Evolutionary conservation across 75 land plant species (phyloP), one percentile per base, ranked within the genome.

Genomic region (Selaginella moellendorffii): DNA sequence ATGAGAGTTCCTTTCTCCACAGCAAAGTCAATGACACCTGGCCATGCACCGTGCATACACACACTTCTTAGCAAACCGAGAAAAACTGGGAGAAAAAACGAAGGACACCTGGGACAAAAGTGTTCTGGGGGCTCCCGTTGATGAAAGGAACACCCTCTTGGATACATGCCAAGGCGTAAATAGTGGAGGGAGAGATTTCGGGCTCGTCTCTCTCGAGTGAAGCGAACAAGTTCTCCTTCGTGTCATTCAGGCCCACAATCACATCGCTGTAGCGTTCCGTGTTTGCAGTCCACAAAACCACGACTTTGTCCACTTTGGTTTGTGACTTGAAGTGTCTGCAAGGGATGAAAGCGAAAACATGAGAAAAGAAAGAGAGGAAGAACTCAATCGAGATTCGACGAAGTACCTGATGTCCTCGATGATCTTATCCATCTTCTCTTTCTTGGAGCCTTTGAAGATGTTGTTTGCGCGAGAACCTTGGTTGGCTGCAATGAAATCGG

Each of bases 111-210:
- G 97, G 97, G 21, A 92, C 93, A 61, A 92, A 92, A 26, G 97
- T 92, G 70, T 92, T 92, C 67, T 92, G 93, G 8, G 97, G 97
- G 77, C 97, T 92, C 36, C 93, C 97, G 65, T 87, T 92, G 77
- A 92, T 83, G 79, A 85, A 92, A 24, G 97, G 97, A 27, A 92
- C 79, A 30, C 82, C 81, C 66, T 92, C 97, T 53, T 81, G 61
- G 19, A 88, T 64, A 71, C 93, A 92, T 2, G 97, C 97, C 14
- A 92, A 29, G 17, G 85, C 97, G 71, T 73, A 92, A 54, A 92
- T 26, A 26, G 97, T 92, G 0, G 89, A 92, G 2, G 97, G 97
- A 29, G 93, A 92, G 10, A 92, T 88, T 63, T 92, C 89, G 10
- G 81, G 19, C 58, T 88, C 93, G 26, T 83, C 69, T 54, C 54